A percentile compares a stretch with the other conserved stretches of the same genome.
These are phyloP conservation scores for Penicillium digitatum DNA, from an alignment of 2,329 filamentous ascomycete genomes.

Conservation along the genomic window DNA sequence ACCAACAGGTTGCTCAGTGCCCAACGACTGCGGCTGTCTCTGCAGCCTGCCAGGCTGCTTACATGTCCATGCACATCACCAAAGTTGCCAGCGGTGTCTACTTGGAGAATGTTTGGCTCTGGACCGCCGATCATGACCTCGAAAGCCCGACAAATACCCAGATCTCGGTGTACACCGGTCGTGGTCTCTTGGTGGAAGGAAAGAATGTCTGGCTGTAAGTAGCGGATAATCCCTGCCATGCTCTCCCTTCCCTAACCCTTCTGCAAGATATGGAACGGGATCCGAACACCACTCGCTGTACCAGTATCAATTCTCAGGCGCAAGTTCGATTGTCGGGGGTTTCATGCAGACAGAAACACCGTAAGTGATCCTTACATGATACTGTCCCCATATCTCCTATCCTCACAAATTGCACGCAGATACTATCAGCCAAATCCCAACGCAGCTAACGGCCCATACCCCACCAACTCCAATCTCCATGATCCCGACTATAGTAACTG, in stretches of 20 bases:
- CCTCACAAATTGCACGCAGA: conserved; percentile 10
- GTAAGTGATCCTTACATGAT: conserved; percentile 16
- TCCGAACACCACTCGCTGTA: conserved; percentile 49
- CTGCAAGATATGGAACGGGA: conserved; percentile 38
- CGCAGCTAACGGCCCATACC: conserved; percentile 33
- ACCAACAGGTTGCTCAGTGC: conserved; percentile 44
- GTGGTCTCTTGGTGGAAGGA: conserved; percentile 51
- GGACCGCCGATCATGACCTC: conserved; percentile 55
- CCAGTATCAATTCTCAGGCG: conserved; percentile 46
- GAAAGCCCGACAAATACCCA: conserved; percentile 49
- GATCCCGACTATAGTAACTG: conserved; percentile 37
- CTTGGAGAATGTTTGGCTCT: conserved; percentile 52
- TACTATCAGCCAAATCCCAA: conserved; percentile 41
- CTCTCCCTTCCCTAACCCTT: conserved; percentile 3
- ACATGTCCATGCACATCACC: conserved; percentile 40
- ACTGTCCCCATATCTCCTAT: neutral
- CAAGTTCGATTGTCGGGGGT: conserved; percentile 31
- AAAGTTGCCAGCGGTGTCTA: conserved; percentile 37
- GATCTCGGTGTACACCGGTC: conserved; percentile 52
- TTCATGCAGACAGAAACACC: conserved; percentile 42
- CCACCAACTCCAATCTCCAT: conserved; percentile 27
- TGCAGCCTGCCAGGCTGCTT: conserved; percentile 35
- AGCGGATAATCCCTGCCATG: neutral
- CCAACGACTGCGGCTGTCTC: conserved; percentile 39
- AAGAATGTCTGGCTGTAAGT: conserved; percentile 39